These are phyloP conservation scores for Pleurotus pulmonarius DNA, from an alignment of 768 basidiomycete genomes.

Conservation along the genomic window DNA sequence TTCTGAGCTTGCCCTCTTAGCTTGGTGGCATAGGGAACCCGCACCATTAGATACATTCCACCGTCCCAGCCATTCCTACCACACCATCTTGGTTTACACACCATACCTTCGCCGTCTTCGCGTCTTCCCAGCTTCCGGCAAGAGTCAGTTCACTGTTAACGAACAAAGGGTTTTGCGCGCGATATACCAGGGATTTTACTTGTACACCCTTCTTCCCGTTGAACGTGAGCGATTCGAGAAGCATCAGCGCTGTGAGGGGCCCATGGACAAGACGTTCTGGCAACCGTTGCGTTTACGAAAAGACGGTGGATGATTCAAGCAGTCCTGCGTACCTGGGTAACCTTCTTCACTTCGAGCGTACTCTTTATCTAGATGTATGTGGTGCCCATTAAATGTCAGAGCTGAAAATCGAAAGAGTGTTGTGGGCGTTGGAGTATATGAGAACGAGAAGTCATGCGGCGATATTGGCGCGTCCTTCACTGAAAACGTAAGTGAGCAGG, in stretches of 20 bases:
- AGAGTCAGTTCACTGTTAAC: slow-evolving; percentile 35
- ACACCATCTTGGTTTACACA: slow-evolving; percentile 29
- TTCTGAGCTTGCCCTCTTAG: slow-evolving; percentile 29
- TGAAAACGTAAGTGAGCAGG: slow-evolving; percentile 16
- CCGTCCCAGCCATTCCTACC: slow-evolving; percentile 20
- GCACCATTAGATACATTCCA: neutral
- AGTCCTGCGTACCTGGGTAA: slow-evolving; percentile 52
- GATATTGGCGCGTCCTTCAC: slow-evolving; percentile 45
- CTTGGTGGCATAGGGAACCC: neutral
- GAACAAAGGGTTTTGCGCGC: slow-evolving; percentile 50
- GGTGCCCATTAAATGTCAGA: slow-evolving; percentile 81
- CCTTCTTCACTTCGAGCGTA: slow-evolving; percentile 67
- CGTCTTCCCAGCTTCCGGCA: slow-evolving; percentile 28
- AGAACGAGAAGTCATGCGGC: slow-evolving; percentile 55
- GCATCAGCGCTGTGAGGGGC: slow-evolving; percentile 75
- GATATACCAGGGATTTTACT: slow-evolving; percentile 54
- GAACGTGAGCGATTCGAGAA: slow-evolving; percentile 58
- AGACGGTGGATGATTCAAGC: neutral
- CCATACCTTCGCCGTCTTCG: slow-evolving; percentile 31
- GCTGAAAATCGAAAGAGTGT: slow-evolving; percentile 86
- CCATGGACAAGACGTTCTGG: slow-evolving; percentile 83
- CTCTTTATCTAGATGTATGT: slow-evolving; percentile 78
- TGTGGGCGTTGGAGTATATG: slow-evolving; percentile 61
- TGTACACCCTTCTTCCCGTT: slow-evolving; percentile 38
- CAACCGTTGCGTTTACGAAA: slow-evolving; percentile 3